Base-by-base conservation (phyloP, 495 filamentous ascomycete genomes). In the Hypoxylon fragiforme region DNA sequence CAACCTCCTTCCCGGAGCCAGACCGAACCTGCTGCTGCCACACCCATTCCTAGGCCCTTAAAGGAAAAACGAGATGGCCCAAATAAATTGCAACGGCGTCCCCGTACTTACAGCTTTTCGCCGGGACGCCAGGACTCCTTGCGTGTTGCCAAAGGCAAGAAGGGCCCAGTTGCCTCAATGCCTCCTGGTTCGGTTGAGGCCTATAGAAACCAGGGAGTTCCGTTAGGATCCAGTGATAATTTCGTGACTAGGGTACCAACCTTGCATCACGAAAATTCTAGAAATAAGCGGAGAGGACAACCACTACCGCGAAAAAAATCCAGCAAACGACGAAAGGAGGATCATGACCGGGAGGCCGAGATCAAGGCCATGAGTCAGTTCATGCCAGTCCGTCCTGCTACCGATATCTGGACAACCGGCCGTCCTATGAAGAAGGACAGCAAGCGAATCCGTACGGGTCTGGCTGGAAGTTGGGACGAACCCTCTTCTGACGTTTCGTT, bases 341-440 rank as follows among this genome's bases (percentile, higher is more conserved):
- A 95, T 48, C 81, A 83, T 64, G 77, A 82, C 44, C 80, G 91
- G 13, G 91, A 95, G 67, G 88, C 87, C 45, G 90, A 96, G 71
- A 90, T 96, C 58, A 85, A 84, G 51, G 79, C 88, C n/a, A 87
- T 96, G 85, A 87, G 85, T 34, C 83, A 83, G 21, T 81, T 90
- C 16, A 65, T 84, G 37, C 85, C 86, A 31, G 77, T 78, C 19
- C 84, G 86, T 32, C 73, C 81, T 2, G 76, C 78, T 8, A 73
- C 81, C 8, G 77, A 81, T 14, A 64, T 71, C 5, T 80, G 76
- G 63, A 77, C 63, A 20, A 58, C 67, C 5, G 71, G 72, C 2
- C 72, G 78, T 34, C 76, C 81, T 5, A 69, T 84, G 54, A 81
- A 81, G 57, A 78, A 80, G 45, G 87, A 92, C 37, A 85, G 79